Evolutionary conservation across 192 early-diverging fungal genomes (phyloP).

Genomic region (Umbelopsis sp.): DNA sequence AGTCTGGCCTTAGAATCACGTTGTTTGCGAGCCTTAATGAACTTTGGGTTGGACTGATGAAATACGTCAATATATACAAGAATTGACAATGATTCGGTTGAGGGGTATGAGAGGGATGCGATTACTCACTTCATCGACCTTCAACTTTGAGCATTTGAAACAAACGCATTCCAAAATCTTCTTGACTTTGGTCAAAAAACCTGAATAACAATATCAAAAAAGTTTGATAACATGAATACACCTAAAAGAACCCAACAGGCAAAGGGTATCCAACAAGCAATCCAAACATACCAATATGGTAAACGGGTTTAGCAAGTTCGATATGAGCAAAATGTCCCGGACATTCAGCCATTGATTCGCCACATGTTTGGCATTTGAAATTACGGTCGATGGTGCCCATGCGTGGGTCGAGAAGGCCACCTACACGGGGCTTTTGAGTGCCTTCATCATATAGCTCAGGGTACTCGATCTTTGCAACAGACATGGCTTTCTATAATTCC

Average conservation of each 20-base stretch:
- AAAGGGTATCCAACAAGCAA: neutral
- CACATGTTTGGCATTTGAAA: slow-evolving; percentile 96
- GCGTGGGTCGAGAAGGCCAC: slow-evolving; percentile 89
- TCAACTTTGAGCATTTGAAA: slow-evolving; percentile 91
- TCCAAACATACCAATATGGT: slow-evolving; percentile 75
- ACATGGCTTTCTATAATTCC: slow-evolving; percentile 87
- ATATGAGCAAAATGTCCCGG: slow-evolving; percentile 99
- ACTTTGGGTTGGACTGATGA: slow-evolving; percentile 63
- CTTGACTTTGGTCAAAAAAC: slow-evolving; percentile 92
- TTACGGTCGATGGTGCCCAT: slow-evolving; percentile 98
- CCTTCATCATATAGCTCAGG: slow-evolving; percentile 88
- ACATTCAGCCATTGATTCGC: slow-evolving; percentile 92
- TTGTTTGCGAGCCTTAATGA: slow-evolving; percentile 62
- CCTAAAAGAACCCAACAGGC: neutral
- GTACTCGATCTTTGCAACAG: slow-evolving; percentile 90
- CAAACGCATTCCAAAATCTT: slow-evolving; percentile 98
- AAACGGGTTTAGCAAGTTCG: slow-evolving; percentile 94
- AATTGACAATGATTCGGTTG: neutral
- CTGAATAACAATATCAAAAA: slow-evolving; percentile 41
- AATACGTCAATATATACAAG: neutral
- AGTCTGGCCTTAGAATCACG: slow-evolving; percentile 74
- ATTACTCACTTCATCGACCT: slow-evolving; percentile 72
- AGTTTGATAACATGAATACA: slow-evolving; percentile 17
- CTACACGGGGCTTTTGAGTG: slow-evolving; percentile 79
- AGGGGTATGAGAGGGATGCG: neutral